Percentiles rank a stretch among this genome's conserved stretches.
Conservation (phyloP, 2,329 filamentous ascomycete genomes). For the Alternaria metachromatica region DNA sequence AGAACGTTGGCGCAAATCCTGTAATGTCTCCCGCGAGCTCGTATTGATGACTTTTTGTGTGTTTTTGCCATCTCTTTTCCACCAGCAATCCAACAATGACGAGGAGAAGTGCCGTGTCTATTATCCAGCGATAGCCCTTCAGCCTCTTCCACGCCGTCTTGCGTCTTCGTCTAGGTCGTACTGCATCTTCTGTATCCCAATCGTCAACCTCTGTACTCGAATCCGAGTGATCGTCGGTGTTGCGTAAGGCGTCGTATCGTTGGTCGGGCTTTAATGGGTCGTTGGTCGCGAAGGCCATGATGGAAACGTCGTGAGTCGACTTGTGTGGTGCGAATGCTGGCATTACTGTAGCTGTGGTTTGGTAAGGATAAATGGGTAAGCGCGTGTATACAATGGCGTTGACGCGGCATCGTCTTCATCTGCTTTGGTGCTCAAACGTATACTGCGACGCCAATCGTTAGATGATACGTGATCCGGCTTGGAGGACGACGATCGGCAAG, state of each 20-base stretch:
- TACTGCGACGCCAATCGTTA: slow-evolving; percentile 38
- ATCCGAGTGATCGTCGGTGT: slow-evolving; percentile 28
- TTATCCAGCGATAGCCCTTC: slow-evolving; percentile 31
- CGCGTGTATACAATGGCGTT: not conserved
- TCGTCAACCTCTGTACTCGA: slow-evolving; percentile 40
- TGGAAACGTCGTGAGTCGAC: slow-evolving; percentile 22
- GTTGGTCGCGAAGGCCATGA: slow-evolving; percentile 6
- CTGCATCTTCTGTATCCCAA: slow-evolving; percentile 24
- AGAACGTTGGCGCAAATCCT: slow-evolving; percentile 44
- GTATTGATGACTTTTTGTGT: slow-evolving; percentile 18
- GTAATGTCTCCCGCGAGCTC: slow-evolving; percentile 41
- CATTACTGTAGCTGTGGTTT: slow-evolving; percentile 2
- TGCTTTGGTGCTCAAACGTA: slow-evolving; percentile 19
- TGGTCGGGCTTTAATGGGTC: slow-evolving; percentile 27
- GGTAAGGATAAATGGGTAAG: not conserved
- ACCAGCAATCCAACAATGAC: slow-evolving; percentile 36
- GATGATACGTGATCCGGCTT: slow-evolving; percentile 10
- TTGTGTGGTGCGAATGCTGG: slow-evolving; percentile 14
- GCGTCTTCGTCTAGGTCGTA: slow-evolving; percentile 10
- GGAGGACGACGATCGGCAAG: not conserved
- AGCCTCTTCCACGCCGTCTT: slow-evolving; percentile 21
- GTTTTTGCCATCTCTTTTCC: slow-evolving; percentile 31
- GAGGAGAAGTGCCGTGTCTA: slow-evolving; percentile 38
- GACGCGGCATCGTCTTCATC: slow-evolving; percentile 1
- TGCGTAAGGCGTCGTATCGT: slow-evolving; percentile 33